phyloP scores from a whole-genome alignment of 176 grass and related monocot genomes.

The Bonia amplexicaulis region DNA sequence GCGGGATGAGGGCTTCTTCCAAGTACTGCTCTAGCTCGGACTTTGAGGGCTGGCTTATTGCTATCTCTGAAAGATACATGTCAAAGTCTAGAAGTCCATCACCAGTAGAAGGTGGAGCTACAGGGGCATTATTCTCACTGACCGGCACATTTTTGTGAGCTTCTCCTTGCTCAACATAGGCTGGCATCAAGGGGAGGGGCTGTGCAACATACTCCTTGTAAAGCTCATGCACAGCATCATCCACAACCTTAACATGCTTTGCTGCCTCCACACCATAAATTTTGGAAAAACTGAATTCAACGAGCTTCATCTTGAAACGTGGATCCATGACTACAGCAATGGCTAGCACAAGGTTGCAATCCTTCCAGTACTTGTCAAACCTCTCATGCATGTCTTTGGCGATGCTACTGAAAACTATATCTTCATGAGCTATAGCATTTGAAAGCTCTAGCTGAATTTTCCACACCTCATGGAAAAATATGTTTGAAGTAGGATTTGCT shows the following conservation, averaged over 20 bases:
- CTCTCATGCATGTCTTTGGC: conserved; percentile 83
- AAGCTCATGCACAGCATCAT: conserved; percentile 63
- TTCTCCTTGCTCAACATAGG: conserved; percentile 42
- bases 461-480: conserved; percentile 89
- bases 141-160: conserved; percentile 27
- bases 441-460: conserved; percentile 75
- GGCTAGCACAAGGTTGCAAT: conserved; percentile 78
- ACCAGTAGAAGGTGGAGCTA: conserved; percentile 16
- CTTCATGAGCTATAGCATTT: conserved; percentile 49
- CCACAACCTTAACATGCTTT: conserved; percentile 68
- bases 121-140: conserved; percentile 5
- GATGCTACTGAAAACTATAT: conserved; percentile 48
- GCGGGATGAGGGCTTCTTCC: conserved; percentile 65
- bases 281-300: conserved; percentile 90
- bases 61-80: conserved; percentile 73
- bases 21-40: conserved; percentile 81
- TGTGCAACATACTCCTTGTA: conserved; percentile 73
- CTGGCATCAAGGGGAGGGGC: conserved; percentile 41
- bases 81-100: conserved; percentile 78
- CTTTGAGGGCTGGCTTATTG: conserved; percentile 49
- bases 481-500: conserved; percentile 67
- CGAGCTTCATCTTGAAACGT: conserved; percentile 92
- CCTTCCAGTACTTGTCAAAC: conserved; percentile 95
- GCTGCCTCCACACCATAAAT: conserved; percentile 65
- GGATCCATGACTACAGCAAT: conserved; percentile 89